These are phyloP conservation scores for Dillenia turbinata DNA, from an alignment of 164 flowering plant genomes.

Conservation along the genomic window DNA sequence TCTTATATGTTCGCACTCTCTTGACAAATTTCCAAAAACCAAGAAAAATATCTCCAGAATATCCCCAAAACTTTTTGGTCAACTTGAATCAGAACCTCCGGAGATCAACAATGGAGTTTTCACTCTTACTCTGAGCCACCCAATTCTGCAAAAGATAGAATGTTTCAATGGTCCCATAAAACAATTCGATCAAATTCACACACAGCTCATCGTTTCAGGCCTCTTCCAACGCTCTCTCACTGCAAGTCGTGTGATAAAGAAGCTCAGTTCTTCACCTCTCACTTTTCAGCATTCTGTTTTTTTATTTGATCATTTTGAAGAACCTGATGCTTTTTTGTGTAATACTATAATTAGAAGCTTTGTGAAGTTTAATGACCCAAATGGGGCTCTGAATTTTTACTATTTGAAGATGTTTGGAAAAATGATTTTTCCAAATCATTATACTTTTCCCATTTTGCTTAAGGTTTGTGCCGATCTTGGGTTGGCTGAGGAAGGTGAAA, in stretches of 20 bases:
- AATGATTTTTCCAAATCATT: constrained; percentile 40
- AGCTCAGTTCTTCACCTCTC: constrained; percentile 35
- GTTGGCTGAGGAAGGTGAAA: constrained; percentile 41
- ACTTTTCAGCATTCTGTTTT: constrained; percentile 26
- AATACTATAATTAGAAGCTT: constrained; percentile 51
- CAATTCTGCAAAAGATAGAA: constrained; percentile 40
- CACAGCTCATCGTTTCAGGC: constrained; percentile 46
- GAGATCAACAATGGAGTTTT: constrained; percentile 6
- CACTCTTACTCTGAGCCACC: constrained; percentile 32
- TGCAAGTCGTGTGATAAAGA: constrained; percentile 41
- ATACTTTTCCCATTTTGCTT: constrained; percentile 49
- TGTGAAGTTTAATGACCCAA: constrained; percentile 30
- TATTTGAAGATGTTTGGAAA: constrained; percentile 29
- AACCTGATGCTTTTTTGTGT: constrained; percentile 61
- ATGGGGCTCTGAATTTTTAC: constrained; percentile 38
- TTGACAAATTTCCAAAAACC: constrained; percentile 34
- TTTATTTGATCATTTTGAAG: constrained; percentile 30
- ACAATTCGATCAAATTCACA: constrained; percentile 45
- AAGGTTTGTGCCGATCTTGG: constrained; percentile 48
- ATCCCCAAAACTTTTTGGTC: constrained; percentile 32
- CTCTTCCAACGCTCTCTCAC: constrained; percentile 47
- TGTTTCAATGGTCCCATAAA: constrained; percentile 17
- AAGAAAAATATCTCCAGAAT: constrained; percentile 32
- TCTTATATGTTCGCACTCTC: constrained; percentile 15
- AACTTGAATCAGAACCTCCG: neutral